Percentiles rank a stretch among this genome's conserved stretches.
Evolutionary conservation across 2,329 filamentous ascomycete species (phyloP).

Genomic region (Cryphonectria japonica): DNA sequence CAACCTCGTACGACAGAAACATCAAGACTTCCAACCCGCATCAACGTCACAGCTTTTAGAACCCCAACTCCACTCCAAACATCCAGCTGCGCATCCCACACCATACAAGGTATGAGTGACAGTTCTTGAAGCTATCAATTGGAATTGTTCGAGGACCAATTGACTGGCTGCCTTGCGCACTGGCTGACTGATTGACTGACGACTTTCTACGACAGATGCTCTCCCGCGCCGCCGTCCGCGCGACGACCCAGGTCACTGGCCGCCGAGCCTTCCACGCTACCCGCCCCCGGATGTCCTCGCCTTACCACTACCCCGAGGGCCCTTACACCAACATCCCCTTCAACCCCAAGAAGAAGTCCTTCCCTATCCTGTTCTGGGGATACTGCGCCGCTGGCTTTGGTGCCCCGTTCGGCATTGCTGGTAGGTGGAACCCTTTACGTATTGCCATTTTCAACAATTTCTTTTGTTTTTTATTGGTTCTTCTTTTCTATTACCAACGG

Average conservation of each 20-base stretch:
- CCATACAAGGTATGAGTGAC: conserved; percentile 18
- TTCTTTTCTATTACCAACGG: background rate
- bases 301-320: conserved; percentile 98
- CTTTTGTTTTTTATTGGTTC: no score
- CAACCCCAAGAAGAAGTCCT: conserved; percentile 90
- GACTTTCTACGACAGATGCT: conserved; percentile 70
- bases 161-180: conserved; percentile 43
- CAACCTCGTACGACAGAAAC: conserved; percentile 15
- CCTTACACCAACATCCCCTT: conserved; percentile 95
- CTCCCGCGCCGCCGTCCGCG: conserved; percentile 69
- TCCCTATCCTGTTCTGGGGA: conserved; percentile 79
- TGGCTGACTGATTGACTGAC: conserved; percentile 3
- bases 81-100: conserved; percentile 8
- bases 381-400: conserved; percentile 65
- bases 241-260: conserved; percentile 59
- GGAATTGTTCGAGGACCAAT: conserved; percentile 1
- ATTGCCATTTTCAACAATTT: background rate
- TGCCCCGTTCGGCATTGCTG: conserved; percentile 66
- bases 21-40: background rate
- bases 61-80: conserved; percentile 11
- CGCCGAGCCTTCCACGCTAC: conserved; percentile 95
- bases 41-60: conserved; percentile 29
- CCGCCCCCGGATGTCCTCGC: conserved; percentile 79
- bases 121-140: background rate
- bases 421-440: conserved; percentile 49